A percentile compares a stretch with the other conserved stretches of the same genome.
These are phyloP conservation scores for Lolium perenne DNA, from an alignment of 176 grass and related monocot genomes.

Conservation along the genomic window DNA sequence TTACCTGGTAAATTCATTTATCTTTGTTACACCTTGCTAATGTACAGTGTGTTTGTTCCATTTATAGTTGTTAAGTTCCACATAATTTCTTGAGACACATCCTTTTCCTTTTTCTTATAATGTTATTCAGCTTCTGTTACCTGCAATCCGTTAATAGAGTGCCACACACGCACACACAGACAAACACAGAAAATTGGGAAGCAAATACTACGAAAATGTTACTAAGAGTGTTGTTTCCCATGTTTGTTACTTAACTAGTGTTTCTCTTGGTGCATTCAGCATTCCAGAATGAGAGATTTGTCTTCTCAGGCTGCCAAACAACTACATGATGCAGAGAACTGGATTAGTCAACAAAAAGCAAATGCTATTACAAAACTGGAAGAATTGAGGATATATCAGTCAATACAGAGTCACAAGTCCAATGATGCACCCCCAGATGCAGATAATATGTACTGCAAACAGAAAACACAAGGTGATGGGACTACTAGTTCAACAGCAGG, in stretches of 20 bases:
- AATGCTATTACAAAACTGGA: conserved; percentile 70
- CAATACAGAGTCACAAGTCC: conserved; percentile 5
- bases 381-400: conserved; percentile 52
- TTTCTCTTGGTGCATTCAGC: conserved; percentile 53
- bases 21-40: conserved; percentile 20
- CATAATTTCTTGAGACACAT: conserved; percentile 10
- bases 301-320: conserved; percentile 64
- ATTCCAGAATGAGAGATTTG: conserved; percentile 58
- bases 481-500: background rate
- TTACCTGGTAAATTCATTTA: conserved; percentile 18
- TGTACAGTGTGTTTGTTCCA: background rate
- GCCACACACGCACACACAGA: background rate
- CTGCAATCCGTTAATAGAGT: conserved; percentile 4
- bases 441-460: conserved; percentile 26
- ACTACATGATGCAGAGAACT: conserved; percentile 58
- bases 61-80: background rate
- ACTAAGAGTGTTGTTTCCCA: conserved; percentile 1
- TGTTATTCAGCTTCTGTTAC: background rate
- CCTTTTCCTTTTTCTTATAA: conserved; percentile 14
- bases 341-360: conserved; percentile 55
- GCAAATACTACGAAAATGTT: background rate
- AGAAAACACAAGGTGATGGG: conserved; percentile 28
- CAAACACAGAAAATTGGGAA: background rate
- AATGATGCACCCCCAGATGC: conserved; percentile 32
- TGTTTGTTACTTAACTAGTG: conserved; percentile 31